Conservation (phyloP, 768 basidiomycete genomes). For the Lepiota venenata region DNA sequence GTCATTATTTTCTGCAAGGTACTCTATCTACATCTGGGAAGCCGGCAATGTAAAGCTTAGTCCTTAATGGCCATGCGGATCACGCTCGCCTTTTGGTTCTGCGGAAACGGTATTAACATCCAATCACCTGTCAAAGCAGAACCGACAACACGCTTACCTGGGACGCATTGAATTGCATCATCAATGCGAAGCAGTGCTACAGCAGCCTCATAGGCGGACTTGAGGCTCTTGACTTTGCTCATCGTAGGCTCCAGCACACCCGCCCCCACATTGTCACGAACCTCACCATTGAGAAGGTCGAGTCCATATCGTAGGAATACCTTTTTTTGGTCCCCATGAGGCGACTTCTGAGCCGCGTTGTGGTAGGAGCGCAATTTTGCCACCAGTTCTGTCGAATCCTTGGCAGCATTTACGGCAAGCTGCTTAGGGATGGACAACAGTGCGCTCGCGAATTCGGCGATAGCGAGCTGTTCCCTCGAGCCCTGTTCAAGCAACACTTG, state of each 20-base stretch:
- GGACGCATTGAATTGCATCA: constrained; percentile 89
- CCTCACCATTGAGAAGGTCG: constrained; percentile 91
- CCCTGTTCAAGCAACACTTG: constrained; percentile 51
- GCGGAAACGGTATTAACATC: constrained; percentile 18
- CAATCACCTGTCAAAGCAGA: constrained; percentile 4
- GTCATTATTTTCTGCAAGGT: constrained; percentile 3
- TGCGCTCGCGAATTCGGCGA: constrained; percentile 96
- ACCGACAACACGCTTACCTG: constrained; percentile 49
- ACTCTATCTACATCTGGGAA: constrained; percentile 6
- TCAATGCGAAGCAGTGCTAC: constrained; percentile 94
- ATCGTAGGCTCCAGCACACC: constrained; percentile 96
- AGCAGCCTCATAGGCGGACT: constrained; percentile 95
- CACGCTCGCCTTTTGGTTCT: constrained; percentile 73
- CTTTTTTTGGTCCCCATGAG: constrained; percentile 89
- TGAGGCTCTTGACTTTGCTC: constrained; percentile 95
- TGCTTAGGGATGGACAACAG: constrained; percentile 95
- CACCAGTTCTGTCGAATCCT: constrained; percentile 96
- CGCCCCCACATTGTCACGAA: constrained; percentile 90
- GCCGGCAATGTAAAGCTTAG: constrained; percentile 1
- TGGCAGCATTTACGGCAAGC: constrained; percentile 96
- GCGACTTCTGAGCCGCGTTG: constrained; percentile 93
- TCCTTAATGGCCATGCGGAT: constrained; percentile 70
- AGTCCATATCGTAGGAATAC: constrained; percentile 88
- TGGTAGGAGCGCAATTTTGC: constrained; percentile 97
- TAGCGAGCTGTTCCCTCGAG: constrained; percentile 96